A percentile compares a stretch with the other conserved stretches of the same genome.
Conservation (phyloP, 495 filamentous ascomycete species). For the Penicillium taxi region DNA sequence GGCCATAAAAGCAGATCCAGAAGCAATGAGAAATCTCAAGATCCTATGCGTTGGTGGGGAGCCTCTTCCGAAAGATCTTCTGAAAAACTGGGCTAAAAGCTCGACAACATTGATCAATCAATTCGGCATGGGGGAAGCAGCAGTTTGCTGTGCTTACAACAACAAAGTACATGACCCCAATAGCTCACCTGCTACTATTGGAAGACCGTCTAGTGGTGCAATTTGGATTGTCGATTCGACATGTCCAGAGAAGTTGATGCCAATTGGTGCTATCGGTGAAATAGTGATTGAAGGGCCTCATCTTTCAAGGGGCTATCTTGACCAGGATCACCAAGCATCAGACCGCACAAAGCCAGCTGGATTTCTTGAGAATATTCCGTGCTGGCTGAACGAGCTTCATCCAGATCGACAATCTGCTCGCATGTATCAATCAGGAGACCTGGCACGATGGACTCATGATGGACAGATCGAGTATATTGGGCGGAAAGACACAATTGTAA, state of each 20-base stretch:
- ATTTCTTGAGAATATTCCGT: conserved; percentile 5
- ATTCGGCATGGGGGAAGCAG: conserved; percentile 48
- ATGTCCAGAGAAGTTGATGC: conserved; percentile 39
- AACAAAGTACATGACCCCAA: conserved; percentile 3
- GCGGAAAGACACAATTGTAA: conserved; percentile 70
- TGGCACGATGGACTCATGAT: conserved; percentile 63
- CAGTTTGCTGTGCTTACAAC: conserved; percentile 15
- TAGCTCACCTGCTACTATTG: conserved; percentile 7
- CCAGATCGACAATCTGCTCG: conserved; percentile 4
- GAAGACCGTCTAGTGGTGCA: conserved; percentile 11
- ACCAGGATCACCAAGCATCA: conserved; percentile 13
- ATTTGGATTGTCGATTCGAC: conserved; percentile 47
- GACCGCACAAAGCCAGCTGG: conserved; percentile 6
- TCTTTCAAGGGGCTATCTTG: conserved; percentile 45
- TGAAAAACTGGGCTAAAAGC: conserved; percentile 37
- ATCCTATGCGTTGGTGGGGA: conserved; percentile 37
- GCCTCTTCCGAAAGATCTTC: conserved; percentile 32
- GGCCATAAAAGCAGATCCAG: conserved; percentile 27
- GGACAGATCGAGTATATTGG: conserved; percentile 65
- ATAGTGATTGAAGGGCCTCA: conserved; percentile 50
- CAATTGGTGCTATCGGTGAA: conserved; percentile 49
- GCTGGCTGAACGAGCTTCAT: conserved; percentile 9
- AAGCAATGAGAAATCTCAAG: conserved; percentile 22
- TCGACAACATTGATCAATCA: conserved; percentile 41
- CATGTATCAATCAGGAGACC: conserved; percentile 67